Evolutionary conservation across 2,329 filamentous ascomycete genomes (phyloP).

Genomic region (Fusarium falciforme): DNA sequence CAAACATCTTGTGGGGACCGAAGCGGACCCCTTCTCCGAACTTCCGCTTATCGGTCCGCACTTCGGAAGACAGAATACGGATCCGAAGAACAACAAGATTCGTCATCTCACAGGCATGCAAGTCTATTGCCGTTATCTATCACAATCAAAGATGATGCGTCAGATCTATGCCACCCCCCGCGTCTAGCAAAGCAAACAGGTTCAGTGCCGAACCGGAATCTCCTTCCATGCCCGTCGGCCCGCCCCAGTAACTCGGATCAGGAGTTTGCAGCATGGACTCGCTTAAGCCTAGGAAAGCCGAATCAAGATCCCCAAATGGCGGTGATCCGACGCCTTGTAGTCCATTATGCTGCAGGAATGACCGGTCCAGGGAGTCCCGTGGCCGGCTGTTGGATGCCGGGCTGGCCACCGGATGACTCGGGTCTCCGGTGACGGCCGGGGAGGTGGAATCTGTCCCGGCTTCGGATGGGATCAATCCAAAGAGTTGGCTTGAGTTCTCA

Average conservation of each 20-base stretch:
- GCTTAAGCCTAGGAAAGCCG: constrained; percentile 52
- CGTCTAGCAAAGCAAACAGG: constrained; percentile 63
- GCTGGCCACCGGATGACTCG: constrained; percentile 22
- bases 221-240: constrained; percentile 51
- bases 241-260: constrained; percentile 54
- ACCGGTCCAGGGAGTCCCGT: constrained; percentile 43
- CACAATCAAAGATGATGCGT: constrained; percentile 51
- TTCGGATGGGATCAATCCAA: constrained; percentile 58
- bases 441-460: constrained; percentile 15
- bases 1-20: neutral
- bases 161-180: constrained; percentile 64
- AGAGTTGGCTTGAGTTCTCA: constrained; percentile 63
- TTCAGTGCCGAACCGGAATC: constrained; percentile 61
- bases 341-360: constrained; percentile 43
- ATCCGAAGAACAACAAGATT: neutral
- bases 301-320: constrained; percentile 50
- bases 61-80: neutral
- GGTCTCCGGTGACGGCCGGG: constrained; percentile 12
- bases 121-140: neutral
- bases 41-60: constrained; percentile 3
- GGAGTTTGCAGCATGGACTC: constrained; percentile 55
- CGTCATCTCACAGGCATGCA: neutral
- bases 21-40: constrained; percentile 1
- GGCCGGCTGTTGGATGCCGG: constrained; percentile 23
- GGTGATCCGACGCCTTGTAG: constrained; percentile 46